Evolutionary conservation across 1,284 basidiomycete species (phyloP), one percentile per base, ranked within the genome.

Genomic region (Cutaneotrichosporon arboriforme): DNA sequence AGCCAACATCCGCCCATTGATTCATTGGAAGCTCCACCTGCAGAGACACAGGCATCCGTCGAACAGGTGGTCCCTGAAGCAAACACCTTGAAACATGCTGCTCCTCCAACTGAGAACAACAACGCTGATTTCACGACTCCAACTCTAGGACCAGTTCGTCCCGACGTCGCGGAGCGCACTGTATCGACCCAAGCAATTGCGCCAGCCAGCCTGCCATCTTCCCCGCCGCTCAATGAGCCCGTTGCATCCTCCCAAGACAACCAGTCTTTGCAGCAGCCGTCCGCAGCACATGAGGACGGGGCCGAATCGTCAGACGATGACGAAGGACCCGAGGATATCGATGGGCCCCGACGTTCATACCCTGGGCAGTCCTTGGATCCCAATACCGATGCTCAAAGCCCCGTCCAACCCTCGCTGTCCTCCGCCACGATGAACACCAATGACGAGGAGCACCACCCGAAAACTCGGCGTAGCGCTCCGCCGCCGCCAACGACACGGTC

Each of bases 301-400:
- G 22, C 4, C 8, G 54, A 59, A 8, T 57, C 58, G 5, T 56
- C 55, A 1, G 72, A 72, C 10, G 75, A 76, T 43, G 68, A 68
- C 4, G 70, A 74, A 22, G 75, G 69, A 1, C 75, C 75, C 0
- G 75, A 77, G 52, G 75, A 77, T 53, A 54, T 77, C 4, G 74
- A 77, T 9, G 63, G 52, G 8, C 66, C 69, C 3, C 60, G 54
- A 12, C 63, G 55, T 26, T 49, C 46, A 2, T 66, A 62, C 51
- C 36, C 52, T 17, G 72, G 78, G 35, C 39, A 14, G 26, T 26
- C 14, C 20, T 37, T 9, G 15, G 49, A 17, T 37, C 50, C 22
- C 39, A 49, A 31, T 31, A 10, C 10, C 40, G 38, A 33, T 23
- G 53, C 54, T 3, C 44, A 37, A 18, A 2, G 13, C 21, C 15